These are phyloP conservation scores for Spergularia azorica DNA, from an alignment of 179 eudicot genomes.

Conservation along the genomic window DNA sequence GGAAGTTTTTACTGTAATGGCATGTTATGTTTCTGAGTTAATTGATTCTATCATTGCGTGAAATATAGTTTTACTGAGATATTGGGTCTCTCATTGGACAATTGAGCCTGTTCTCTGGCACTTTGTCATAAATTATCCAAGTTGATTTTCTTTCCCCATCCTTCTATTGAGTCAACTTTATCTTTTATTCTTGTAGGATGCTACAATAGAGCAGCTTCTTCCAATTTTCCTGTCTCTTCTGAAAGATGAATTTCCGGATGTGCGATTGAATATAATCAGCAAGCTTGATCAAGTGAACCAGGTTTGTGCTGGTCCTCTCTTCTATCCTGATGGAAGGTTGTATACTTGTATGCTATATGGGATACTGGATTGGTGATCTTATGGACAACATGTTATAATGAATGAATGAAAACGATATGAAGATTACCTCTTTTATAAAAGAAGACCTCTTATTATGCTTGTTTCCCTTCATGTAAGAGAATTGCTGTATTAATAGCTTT, in stretches of 20 bases:
- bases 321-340: not conserved
- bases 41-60: not conserved
- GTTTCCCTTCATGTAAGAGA: too few relatives aligned
- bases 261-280: constrained; percentile 93
- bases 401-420: too few relatives aligned
- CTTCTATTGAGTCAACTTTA: not conserved
- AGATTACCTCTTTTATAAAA: too few relatives aligned
- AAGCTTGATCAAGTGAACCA: constrained; percentile 99
- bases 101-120: not conserved
- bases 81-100: too few relatives aligned
- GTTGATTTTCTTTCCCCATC: constrained; percentile 2
- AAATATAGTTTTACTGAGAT: not conserved
- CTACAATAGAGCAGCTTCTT: constrained; percentile 95
- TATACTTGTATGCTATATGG: not conserved
- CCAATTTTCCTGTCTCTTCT: constrained; percentile 94
- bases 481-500: too few relatives aligned
- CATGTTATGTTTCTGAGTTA: not conserved
- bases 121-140: not conserved
- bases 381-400: too few relatives aligned
- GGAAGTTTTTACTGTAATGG: not conserved
- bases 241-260: constrained; percentile 98
- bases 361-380: not conserved
- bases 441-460: too few relatives aligned
- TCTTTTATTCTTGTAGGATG: constrained; percentile 57
- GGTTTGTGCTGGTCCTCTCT: constrained; percentile 40